phyloP scores from a whole-genome alignment of 164 flowering plant species.

The Magnolia changhungtana region DNA sequence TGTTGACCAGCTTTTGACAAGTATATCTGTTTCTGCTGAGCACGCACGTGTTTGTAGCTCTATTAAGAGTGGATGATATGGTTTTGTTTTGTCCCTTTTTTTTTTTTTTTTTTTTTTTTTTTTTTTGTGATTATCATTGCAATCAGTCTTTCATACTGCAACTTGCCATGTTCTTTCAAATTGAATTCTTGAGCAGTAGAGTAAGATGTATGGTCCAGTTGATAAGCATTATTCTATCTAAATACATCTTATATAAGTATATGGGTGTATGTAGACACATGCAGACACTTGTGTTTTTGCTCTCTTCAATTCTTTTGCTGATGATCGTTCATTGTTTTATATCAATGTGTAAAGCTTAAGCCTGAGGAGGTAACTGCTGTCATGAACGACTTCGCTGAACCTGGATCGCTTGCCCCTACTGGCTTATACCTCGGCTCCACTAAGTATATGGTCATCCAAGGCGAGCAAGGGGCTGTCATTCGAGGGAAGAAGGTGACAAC shows the following conservation, averaged over 20 bases:
- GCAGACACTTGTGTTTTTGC: background rate
- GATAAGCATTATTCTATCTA: background rate
- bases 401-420: constrained; percentile 12
- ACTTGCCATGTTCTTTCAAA: background rate
- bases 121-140: no score
- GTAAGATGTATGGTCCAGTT: background rate
- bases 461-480: constrained; percentile 14
- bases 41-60: no score
- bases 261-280: background rate
- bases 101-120: no score
- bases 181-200: background rate
- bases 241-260: background rate
- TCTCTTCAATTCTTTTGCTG: background rate
- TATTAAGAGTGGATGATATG: no score
- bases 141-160: no score
- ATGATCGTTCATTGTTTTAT: background rate
- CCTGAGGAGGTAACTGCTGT: constrained; percentile 5
- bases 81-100: no score
- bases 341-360: constrained; percentile 4
- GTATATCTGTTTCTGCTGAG: no score
- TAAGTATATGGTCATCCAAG: constrained; percentile 14
- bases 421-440: constrained; percentile 15
- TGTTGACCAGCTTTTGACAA: no score
- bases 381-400: constrained; percentile 4
- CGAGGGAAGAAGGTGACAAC: constrained; percentile 12